A percentile compares a stretch with the other conserved stretches of the same genome.
Evolutionary conservation across 2,329 filamentous ascomycete species (phyloP).

Genomic region (Clarireedia monteithiana): DNA sequence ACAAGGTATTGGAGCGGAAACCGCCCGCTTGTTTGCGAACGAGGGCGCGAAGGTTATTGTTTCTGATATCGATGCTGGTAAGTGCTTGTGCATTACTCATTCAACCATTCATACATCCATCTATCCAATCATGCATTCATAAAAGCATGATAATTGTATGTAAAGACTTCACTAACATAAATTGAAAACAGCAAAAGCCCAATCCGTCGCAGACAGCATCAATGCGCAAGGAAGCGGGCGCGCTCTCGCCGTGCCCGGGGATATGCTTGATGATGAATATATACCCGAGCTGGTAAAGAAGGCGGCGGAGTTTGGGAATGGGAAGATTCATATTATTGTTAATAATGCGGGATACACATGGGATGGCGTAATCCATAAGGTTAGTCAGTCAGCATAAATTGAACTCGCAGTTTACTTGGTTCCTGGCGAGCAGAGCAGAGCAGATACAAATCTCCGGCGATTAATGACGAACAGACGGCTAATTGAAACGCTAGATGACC

Average conservation of each 20-base stretch:
- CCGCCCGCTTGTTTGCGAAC: slow-evolving; percentile 74
- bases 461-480: background rate
- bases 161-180: slow-evolving; percentile 4
- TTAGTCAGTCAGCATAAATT: slow-evolving; percentile 19
- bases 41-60: slow-evolving; percentile 81
- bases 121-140: too few species aligned
- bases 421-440: background rate
- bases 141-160: too few species aligned
- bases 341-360: slow-evolving; percentile 92
- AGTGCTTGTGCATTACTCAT: slow-evolving; percentile 19
- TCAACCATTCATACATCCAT: slow-evolving; percentile 8
- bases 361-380: slow-evolving; percentile 87
- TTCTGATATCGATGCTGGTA: slow-evolving; percentile 72
- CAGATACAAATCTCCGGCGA: background rate
- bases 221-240: slow-evolving; percentile 49
- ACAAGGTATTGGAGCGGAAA: slow-evolving; percentile 83
- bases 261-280: slow-evolving; percentile 66
- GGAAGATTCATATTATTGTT: slow-evolving; percentile 86
- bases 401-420: background rate
- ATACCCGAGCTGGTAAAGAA: slow-evolving; percentile 64
- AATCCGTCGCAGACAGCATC: slow-evolving; percentile 61
- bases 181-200: slow-evolving; percentile 52
- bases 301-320: slow-evolving; percentile 71
- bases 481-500: slow-evolving; percentile 47
- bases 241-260: slow-evolving; percentile 68